Evolutionary conservation across 2,329 filamentous ascomycete species (phyloP).

Genomic region (Phialemoniopsis sp.): DNA sequence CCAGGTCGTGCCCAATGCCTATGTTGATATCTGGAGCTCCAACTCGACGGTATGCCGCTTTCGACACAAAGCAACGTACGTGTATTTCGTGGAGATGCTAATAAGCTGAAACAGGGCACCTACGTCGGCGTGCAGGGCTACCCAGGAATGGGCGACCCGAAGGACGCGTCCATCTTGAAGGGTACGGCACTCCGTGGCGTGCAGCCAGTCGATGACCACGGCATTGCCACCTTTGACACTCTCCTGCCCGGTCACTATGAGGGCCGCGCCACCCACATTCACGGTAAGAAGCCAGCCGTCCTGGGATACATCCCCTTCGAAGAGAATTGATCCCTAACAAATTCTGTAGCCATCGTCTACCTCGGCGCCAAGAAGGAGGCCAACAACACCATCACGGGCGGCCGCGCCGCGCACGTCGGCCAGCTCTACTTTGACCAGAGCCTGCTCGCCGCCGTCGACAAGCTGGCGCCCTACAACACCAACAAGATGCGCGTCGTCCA

Average conservation of each 20-base stretch:
- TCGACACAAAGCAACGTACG: conserved; percentile 18
- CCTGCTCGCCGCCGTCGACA: conserved; percentile 45
- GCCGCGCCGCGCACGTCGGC: conserved; percentile 52
- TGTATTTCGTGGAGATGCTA: conserved; percentile 24
- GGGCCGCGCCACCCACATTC: conserved; percentile 34
- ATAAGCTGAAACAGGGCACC: not conserved
- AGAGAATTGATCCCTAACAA: not conserved
- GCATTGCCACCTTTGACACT: conserved; percentile 34
- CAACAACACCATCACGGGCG: conserved; percentile 47
- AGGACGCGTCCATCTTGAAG: conserved; percentile 27
- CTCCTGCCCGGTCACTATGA: conserved; percentile 39
- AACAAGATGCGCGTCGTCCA: conserved; percentile 38
- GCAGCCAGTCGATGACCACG: conserved; percentile 31
- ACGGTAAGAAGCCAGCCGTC: conserved; percentile 13
- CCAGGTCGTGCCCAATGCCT: conserved; percentile 40
- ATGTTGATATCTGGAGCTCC: conserved; percentile 44
- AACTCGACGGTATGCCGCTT: conserved; percentile 12
- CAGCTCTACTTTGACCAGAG: conserved; percentile 59
- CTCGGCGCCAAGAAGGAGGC: conserved; percentile 26
- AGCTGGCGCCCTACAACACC: conserved; percentile 34
- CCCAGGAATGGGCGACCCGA: conserved; percentile 14
- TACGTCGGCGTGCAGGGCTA: conserved; percentile 7
- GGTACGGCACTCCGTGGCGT: conserved; percentile 27
- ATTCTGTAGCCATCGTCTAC: conserved; percentile 20
- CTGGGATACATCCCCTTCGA: too few species aligned